These are phyloP conservation scores for Stenogyne calaminthoides DNA, from an alignment of 305 asterid genomes.

Conservation along the genomic window DNA sequence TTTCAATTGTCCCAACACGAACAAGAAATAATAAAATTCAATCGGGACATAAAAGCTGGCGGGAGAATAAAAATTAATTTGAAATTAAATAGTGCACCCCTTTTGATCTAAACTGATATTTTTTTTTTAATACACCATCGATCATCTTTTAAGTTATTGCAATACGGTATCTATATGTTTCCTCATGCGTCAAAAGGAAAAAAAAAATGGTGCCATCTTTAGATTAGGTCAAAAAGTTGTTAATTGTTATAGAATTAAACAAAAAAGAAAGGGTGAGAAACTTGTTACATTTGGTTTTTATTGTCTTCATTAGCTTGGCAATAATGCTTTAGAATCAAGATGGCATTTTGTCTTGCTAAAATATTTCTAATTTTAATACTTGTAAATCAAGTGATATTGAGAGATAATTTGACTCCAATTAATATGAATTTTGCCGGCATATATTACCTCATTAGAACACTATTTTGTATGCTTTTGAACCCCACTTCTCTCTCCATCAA, in stretches of 20 bases:
- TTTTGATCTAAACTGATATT: too few species aligned
- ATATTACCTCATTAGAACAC: slow-evolving; percentile 1
- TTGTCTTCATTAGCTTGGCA: background rate
- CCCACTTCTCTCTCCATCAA: too few species aligned
- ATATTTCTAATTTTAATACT: background rate
- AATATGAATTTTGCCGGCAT: slow-evolving; percentile 5
- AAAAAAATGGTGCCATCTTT: too few species aligned
- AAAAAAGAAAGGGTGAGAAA: background rate
- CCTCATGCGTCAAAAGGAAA: too few species aligned
- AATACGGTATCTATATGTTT: too few species aligned
- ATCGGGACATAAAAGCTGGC: background rate
- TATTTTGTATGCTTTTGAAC: background rate
- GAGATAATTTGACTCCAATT: slow-evolving; percentile 21
- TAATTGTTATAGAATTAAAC: too few species aligned
- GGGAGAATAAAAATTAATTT: too few species aligned
- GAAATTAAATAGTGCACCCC: too few species aligned
- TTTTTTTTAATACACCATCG: too few species aligned
- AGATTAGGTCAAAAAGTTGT: too few species aligned
- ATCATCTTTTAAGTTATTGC: too few species aligned
- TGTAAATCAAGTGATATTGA: slow-evolving; percentile 16
- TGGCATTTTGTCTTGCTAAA: slow-evolving; percentile 8
- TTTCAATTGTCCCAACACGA: background rate
- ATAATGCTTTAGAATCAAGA: slow-evolving; percentile 1
- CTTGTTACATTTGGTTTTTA: background rate
- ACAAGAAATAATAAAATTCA: background rate